Conservation (phyloP, 352 stramenopile genomes). For the Elongisporangium prolatum region DNA sequence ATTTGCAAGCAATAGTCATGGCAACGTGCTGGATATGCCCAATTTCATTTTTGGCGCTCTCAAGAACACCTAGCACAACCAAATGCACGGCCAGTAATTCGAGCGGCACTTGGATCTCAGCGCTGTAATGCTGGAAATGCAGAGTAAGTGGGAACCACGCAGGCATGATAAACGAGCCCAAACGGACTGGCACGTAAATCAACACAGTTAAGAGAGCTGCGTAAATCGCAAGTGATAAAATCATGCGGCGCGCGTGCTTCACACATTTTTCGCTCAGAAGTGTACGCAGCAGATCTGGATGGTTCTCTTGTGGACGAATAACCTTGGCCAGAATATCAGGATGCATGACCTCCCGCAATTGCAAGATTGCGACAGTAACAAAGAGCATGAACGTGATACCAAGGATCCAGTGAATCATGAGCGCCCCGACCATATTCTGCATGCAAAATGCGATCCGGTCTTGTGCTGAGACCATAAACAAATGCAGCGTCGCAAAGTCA, state of each 20-base stretch:
- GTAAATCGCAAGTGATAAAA: slow-evolving; percentile 92
- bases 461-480: slow-evolving; percentile 84
- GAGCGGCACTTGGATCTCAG: slow-evolving; percentile 94
- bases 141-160: slow-evolving; percentile 73
- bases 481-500: slow-evolving; percentile 87
- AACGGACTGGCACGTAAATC: slow-evolving; percentile 81
- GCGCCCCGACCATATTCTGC: slow-evolving; percentile 85
- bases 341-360: slow-evolving; percentile 94
- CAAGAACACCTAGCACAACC: slow-evolving; percentile 92
- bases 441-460: slow-evolving; percentile 81
- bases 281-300: slow-evolving; percentile 94
- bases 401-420: slow-evolving; percentile 96
- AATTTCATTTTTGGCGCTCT: slow-evolving; percentile 88
- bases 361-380: slow-evolving; percentile 94
- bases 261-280: slow-evolving; percentile 91
- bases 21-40: slow-evolving; percentile 67
- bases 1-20: slow-evolving; percentile 48
- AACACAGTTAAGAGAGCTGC: slow-evolving; percentile 80
- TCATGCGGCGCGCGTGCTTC: slow-evolving; percentile 93
- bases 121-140: slow-evolving; percentile 90
- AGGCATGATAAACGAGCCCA: slow-evolving; percentile 40
- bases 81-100: slow-evolving; percentile 95
- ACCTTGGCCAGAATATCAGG: slow-evolving; percentile 88
- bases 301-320: slow-evolving; percentile 94
- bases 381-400: slow-evolving; percentile 98